Base-by-base conservation (phyloP, 441 rosid species). In the Aleurites moluccanus region DNA sequence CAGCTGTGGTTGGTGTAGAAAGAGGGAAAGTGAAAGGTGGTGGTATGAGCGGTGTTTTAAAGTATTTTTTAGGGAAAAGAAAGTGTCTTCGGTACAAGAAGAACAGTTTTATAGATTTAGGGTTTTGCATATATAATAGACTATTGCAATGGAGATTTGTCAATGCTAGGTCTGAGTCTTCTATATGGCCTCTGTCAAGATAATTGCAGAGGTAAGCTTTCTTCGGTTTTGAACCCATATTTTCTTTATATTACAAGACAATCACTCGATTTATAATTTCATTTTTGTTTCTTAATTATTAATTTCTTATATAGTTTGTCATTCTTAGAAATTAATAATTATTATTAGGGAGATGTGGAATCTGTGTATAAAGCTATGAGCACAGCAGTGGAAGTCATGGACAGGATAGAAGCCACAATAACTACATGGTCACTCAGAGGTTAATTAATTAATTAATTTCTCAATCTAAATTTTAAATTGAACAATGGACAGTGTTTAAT, bases 61-160 rank as follows among this genome's bases (percentile, higher is more conserved):
- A 84, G 80, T 89, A 88, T 66, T 87, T 66, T 87, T 93, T 71
- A 82, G 83, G 67, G 92, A 90, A 77, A 91, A 87, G 86, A 90
- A 85, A 77, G 88, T 78, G 47, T 79, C 84, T 18, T 79, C 88
- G 11, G 57, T 70, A 14, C 84, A 82, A 63, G 93, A 87, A 61
- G 94, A 85, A 57, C 88, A 85, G 67, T 74, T 78, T 69, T 92
- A 86, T 30, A 78, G 72, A 72, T 83, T 88, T 64, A 84, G 83
- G 64, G 71, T 90, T 33, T 61, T 79, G 20, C 80, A 91, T n/a
- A n/a, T n/a, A n/a, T 30, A 86, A 75, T 75, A 83, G 88, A 74
- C 55, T 89, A 73, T 28, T 88, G 73, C 94, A 88, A 38, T 85
- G 89, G 85, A 87, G 92, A 68, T 85, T 90, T 78, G 82, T 80